phyloP scores from a whole-genome alignment of 2,329 filamentous ascomycete species.

The Verticillium isaacii region DNA sequence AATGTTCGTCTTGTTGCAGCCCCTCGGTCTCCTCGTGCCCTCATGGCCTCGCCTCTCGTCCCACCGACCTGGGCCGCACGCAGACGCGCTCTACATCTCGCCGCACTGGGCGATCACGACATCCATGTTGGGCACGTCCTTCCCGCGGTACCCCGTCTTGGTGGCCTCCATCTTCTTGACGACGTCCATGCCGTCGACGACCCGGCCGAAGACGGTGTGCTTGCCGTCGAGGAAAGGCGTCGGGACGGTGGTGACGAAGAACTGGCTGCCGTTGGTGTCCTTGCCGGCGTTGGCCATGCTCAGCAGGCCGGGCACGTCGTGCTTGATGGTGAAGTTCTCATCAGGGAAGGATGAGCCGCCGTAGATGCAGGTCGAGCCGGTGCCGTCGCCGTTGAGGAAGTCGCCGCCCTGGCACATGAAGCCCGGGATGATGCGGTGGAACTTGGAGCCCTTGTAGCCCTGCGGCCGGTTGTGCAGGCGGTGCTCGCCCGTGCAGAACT shows the following conservation, averaged over 20 bases:
- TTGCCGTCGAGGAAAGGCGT: slow-evolving; percentile 88
- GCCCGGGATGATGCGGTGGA: slow-evolving; percentile 90
- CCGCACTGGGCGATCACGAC: slow-evolving; percentile 83
- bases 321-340: slow-evolving; percentile 80
- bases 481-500: slow-evolving; percentile 92
- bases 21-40: not conserved
- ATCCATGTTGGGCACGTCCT: slow-evolving; percentile 81
- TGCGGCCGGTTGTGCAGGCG: slow-evolving; percentile 69
- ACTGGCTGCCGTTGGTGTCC: slow-evolving; percentile 91
- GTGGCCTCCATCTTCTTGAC: slow-evolving; percentile 90
- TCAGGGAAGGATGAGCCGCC: slow-evolving; percentile 80
- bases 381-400: slow-evolving; percentile 90
- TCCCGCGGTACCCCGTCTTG: slow-evolving; percentile 66
- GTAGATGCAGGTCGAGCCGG: slow-evolving; percentile 84
- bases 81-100: slow-evolving; percentile 63
- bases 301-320: slow-evolving; percentile 74
- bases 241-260: slow-evolving; percentile 90
- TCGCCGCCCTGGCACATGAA: slow-evolving; percentile 99
- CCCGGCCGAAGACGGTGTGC: slow-evolving; percentile 92
- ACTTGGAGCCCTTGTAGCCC: slow-evolving; percentile 92
- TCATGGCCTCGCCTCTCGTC: no score
- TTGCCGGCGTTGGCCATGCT: slow-evolving; percentile 95
- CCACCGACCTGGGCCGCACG: not conserved
- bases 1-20: no score
- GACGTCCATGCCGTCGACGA: slow-evolving; percentile 84